Percentiles rank a stretch among this genome's conserved stretches.
Evolutionary conservation across 371 early-diverging fungal genomes (phyloP).

Genomic region (Mucor mucedo): DNA sequence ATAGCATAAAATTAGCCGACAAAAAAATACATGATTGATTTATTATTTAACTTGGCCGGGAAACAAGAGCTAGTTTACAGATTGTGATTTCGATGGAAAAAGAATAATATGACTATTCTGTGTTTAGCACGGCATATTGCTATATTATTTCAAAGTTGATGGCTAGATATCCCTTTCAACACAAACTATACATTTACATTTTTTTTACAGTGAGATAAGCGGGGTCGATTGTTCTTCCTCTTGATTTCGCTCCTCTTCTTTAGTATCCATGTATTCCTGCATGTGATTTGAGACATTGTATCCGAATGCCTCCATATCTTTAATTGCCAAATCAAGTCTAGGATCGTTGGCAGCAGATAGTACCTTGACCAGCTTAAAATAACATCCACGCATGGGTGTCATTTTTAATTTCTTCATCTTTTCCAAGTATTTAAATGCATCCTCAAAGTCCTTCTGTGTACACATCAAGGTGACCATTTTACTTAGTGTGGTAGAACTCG

Average conservation of each 20-base stretch:
- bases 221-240: not conserved
- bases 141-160: too few relatives aligned
- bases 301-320: slow-evolving; percentile 73
- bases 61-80: too few relatives aligned
- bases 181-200: too few relatives aligned
- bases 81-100: too few relatives aligned
- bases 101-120: too few relatives aligned
- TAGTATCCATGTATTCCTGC: slow-evolving; percentile 16
- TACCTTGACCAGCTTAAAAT: slow-evolving; percentile 63
- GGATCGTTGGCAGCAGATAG: slow-evolving; percentile 68
- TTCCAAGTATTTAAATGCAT: slow-evolving; percentile 77
- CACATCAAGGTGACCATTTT: slow-evolving; percentile 61
- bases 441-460: slow-evolving; percentile 73
- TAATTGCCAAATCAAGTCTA: slow-evolving; percentile 63
- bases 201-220: too few relatives aligned
- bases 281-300: slow-evolving; percentile 38
- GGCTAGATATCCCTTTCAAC: too few relatives aligned
- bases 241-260: not conserved
- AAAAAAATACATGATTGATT: too few relatives aligned
- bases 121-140: too few relatives aligned
- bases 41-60: too few relatives aligned
- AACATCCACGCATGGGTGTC: slow-evolving; percentile 62
- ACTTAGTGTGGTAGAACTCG: slow-evolving; percentile 56
- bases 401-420: slow-evolving; percentile 68
- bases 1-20: too few relatives aligned